Percentiles rank a stretch among this genome's conserved stretches.
Evolutionary conservation across 495 filamentous ascomycete genomes (phyloP).

Genomic region (Aspergillus carlsbadensis): DNA sequence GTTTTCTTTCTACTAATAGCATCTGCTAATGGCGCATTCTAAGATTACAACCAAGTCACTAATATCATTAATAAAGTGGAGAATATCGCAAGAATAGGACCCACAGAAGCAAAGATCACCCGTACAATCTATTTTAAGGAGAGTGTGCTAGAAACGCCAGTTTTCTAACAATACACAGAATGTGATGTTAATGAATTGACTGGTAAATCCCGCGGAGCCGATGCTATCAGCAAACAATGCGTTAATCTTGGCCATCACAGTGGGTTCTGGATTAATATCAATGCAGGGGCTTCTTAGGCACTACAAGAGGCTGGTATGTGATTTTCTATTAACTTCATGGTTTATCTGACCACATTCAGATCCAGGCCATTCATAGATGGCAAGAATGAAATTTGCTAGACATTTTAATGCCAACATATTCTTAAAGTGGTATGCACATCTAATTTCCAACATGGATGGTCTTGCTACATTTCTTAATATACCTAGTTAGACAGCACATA

Average conservation of each 20-base stretch:
- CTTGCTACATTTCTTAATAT: slow-evolving; percentile 15
- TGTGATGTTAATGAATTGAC: not conserved
- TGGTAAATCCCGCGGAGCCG: slow-evolving; percentile 13
- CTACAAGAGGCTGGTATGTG: slow-evolving; percentile 14
- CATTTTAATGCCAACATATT: slow-evolving; percentile 10
- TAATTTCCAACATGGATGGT: slow-evolving; percentile 14
- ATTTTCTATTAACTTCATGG: not conserved
- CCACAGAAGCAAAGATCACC: not conserved
- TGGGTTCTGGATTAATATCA: slow-evolving; percentile 15
- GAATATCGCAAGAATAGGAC: not conserved
- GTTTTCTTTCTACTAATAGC: slow-evolving; percentile 13
- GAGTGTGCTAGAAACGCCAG: slow-evolving; percentile 6
- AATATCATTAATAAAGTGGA: slow-evolving; percentile 10
- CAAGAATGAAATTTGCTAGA: slow-evolving; percentile 15
- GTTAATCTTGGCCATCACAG: slow-evolving; percentile 11
- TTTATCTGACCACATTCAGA: slow-evolving; percentile 1
- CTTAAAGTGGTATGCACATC: slow-evolving; percentile 14
- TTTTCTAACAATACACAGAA: slow-evolving; percentile 11
- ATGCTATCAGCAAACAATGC: slow-evolving; percentile 12
- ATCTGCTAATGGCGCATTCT: slow-evolving; percentile 8
- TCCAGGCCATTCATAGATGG: slow-evolving; percentile 5
- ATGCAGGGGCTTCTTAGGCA: slow-evolving; percentile 10
- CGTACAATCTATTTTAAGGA: slow-evolving; percentile 4
- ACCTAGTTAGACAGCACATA: slow-evolving; percentile 6
- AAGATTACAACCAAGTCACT: slow-evolving; percentile 8